Conservation (phyloP, 495 filamentous ascomycete genomes). For the Cenococcum geophilum region DNA sequence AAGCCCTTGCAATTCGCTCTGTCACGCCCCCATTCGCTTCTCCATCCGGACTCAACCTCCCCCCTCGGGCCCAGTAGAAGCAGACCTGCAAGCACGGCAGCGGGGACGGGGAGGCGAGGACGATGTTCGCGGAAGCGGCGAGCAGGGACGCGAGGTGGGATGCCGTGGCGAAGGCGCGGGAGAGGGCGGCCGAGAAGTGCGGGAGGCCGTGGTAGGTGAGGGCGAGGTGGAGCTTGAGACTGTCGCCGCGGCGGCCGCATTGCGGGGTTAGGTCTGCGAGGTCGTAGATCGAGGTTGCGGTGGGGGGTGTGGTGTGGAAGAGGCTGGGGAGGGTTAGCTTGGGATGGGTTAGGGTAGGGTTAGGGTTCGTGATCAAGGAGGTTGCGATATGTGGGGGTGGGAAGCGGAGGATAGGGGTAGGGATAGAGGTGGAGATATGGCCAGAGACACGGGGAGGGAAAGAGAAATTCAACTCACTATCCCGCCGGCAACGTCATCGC, state of each 20-base stretch:
- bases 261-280: conserved; percentile 91
- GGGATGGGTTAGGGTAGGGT: no score
- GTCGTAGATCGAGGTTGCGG: conserved; percentile 63
- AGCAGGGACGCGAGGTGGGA: conserved; percentile 57
- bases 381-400: no score
- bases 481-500: conserved; percentile 83
- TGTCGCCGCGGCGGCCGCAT: conserved; percentile 81
- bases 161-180: conserved; percentile 62
- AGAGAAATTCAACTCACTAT: conserved; percentile 42
- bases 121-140: conserved; percentile 50
- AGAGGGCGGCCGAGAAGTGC: conserved; percentile 51
- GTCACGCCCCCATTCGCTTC: conserved; percentile 67
- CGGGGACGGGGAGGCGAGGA: conserved; percentile 66
- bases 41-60: conserved; percentile 45
- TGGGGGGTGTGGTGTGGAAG: conserved; percentile 54
- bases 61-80: conserved; percentile 72
- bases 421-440: not conserved
- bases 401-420: no score
- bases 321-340: conserved; percentile 36
- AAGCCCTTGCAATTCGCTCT: conserved; percentile 53
- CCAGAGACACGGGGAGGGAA: not conserved
- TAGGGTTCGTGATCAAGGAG: no score
- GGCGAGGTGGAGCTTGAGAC: conserved; percentile 74
- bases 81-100: conserved; percentile 91
- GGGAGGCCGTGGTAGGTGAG: conserved; percentile 82